Evolutionary conservation across 306 rosid species (phyloP).

Genomic region (Herpetospermum pedunculosum): DNA sequence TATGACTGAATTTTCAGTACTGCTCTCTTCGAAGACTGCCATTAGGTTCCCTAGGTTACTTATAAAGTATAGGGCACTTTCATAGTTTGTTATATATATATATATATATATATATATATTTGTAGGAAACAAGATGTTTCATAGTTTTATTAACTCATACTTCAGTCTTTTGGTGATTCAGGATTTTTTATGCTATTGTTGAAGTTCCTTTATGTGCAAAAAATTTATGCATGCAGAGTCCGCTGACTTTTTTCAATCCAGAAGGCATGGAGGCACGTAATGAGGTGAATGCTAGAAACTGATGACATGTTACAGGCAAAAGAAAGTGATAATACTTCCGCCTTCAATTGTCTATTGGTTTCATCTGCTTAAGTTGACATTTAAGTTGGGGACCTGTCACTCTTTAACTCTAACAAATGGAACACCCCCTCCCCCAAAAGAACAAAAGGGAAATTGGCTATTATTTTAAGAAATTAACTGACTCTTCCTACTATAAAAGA

Average conservation of each 20-base stretch:
- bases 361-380: background rate
- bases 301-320: constrained; percentile 10
- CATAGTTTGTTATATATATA: background rate
- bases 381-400: background rate
- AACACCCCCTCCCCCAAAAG: too few relatives aligned
- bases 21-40: background rate
- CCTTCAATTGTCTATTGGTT: background rate
- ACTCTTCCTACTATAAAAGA: background rate
- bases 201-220: constrained; percentile 11
- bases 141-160: background rate
- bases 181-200: constrained; percentile 1
- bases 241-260: constrained; percentile 90
- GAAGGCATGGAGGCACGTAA: constrained; percentile 97
- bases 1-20: background rate
- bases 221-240: constrained; percentile 44
- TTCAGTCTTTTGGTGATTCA: background rate
- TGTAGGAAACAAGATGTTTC: background rate
- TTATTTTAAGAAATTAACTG: background rate
- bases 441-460: background rate
- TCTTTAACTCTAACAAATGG: background rate
- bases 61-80: background rate
- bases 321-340: background rate
- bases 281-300: constrained; percentile 52
- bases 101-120: too few relatives aligned
- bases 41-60: background rate